Percentiles rank a stretch among this genome's conserved stretches.
phyloP scores from a whole-genome alignment of 768 basidiomycete genomes.

The Pleurotus salmoneostramineus region DNA sequence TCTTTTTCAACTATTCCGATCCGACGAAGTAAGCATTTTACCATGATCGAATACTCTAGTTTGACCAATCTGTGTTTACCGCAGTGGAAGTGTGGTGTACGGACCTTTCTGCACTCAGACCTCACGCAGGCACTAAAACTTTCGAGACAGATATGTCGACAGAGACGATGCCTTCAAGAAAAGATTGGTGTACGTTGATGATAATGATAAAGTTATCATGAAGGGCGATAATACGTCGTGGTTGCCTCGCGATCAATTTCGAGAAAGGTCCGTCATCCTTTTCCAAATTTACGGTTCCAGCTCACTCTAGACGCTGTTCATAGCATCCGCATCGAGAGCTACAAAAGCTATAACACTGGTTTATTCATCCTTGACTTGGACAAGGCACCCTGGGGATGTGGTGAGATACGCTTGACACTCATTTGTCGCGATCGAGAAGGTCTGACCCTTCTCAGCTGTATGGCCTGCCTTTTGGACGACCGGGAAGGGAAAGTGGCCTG shows the following conservation, averaged over 20 bases:
- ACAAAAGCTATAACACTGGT: slow-evolving; percentile 64
- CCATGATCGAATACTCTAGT: slow-evolving; percentile 7
- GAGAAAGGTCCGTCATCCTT: slow-evolving; percentile 48
- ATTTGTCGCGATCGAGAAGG: background rate
- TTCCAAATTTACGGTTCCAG: background rate
- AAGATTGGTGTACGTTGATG: slow-evolving; percentile 53
- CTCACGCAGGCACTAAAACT: slow-evolving; percentile 12
- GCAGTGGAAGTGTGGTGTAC: slow-evolving; percentile 70
- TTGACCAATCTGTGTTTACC: slow-evolving; percentile 11
- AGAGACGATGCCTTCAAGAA: slow-evolving; percentile 44
- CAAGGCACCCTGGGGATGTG: slow-evolving; percentile 87
- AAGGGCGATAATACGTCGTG: slow-evolving; percentile 66
- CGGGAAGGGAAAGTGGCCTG: slow-evolving; percentile 60
- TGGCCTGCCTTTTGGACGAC: slow-evolving; percentile 86
- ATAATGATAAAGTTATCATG: slow-evolving; percentile 66
- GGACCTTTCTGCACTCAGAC: slow-evolving; percentile 16
- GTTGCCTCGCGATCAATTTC: slow-evolving; percentile 47
- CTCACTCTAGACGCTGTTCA: background rate
- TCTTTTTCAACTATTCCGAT: slow-evolving; percentile 58
- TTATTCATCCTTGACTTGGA: slow-evolving; percentile 83
- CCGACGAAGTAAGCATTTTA: slow-evolving; percentile 57
- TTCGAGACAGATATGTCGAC: slow-evolving; percentile 54
- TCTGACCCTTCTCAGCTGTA: slow-evolving; percentile 39
- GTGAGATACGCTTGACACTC: slow-evolving; percentile 31
- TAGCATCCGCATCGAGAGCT: slow-evolving; percentile 72